A percentile compares a stretch with the other conserved stretches of the same genome.
These are phyloP conservation scores for Ordospora pajunii DNA, from an alignment of 371 early-diverging fungal genomes.

Conservation along the genomic window DNA sequence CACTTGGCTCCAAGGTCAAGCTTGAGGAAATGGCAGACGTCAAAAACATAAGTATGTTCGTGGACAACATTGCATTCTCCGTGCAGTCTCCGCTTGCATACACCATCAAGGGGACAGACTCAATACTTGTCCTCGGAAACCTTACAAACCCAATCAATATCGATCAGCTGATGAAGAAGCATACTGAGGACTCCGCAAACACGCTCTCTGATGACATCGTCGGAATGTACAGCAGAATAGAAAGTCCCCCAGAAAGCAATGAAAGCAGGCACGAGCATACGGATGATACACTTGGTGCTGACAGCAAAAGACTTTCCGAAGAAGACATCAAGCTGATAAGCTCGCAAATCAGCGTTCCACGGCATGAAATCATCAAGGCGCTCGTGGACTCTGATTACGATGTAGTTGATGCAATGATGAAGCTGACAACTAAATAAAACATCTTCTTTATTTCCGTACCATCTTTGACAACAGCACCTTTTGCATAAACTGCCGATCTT, in stretches of 20 bases:
- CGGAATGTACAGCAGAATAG: background rate
- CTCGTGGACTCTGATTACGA: constrained; percentile 45
- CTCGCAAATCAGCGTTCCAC: constrained; percentile 28
- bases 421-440: constrained; percentile 41
- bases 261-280: background rate
- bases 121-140: constrained; percentile 10
- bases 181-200: background rate
- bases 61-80: background rate
- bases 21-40: background rate
- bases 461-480: too few species aligned
- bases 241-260: background rate
- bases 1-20: background rate
- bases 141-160: background rate
- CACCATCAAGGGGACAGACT: constrained; percentile 16
- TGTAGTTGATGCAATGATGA: constrained; percentile 47
- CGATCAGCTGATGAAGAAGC: background rate
- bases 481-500: background rate
- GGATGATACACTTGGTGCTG: background rate
- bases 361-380: constrained; percentile 43
- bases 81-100: background rate
- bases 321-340: constrained; percentile 47
- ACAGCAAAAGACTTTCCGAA: background rate
- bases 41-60: background rate
- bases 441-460: background rate
- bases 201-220: background rate